A percentile compares a stretch with the other conserved stretches of the same genome.
Evolutionary conservation across 495 filamentous ascomycete species (phyloP).

Genomic region (Daldinia decipiens): DNA sequence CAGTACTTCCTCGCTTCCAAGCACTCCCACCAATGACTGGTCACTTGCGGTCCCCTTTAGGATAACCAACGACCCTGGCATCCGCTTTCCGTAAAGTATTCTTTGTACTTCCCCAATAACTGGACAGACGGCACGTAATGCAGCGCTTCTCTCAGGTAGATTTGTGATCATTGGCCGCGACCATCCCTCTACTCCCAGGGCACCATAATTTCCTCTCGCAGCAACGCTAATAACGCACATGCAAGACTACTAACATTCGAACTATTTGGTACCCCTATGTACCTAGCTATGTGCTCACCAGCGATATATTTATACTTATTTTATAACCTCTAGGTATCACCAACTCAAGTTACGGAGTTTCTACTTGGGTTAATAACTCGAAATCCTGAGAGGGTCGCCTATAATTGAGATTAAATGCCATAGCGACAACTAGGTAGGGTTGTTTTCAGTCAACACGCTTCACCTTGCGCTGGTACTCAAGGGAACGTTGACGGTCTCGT

Average conservation of each 20-base stretch:
- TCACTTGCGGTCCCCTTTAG: slow-evolving; percentile 39
- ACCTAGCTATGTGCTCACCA: background rate
- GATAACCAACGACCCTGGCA: slow-evolving; percentile 40
- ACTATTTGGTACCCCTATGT: background rate
- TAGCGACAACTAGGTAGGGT: slow-evolving; percentile 8
- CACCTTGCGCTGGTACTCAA: slow-evolving; percentile 8
- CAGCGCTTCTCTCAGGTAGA: slow-evolving; percentile 15
- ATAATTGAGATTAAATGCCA: slow-evolving; percentile 10
- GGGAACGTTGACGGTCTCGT: slow-evolving; percentile 7
- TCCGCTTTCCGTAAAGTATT: slow-evolving; percentile 40
- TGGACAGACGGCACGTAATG: slow-evolving; percentile 28
- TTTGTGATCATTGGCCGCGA: slow-evolving; percentile 9
- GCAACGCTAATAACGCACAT: slow-evolving; percentile 11
- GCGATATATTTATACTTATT: background rate
- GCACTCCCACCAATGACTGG: slow-evolving; percentile 40
- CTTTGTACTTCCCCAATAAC: slow-evolving; percentile 34
- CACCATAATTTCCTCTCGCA: slow-evolving; percentile 5
- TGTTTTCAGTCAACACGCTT: slow-evolving; percentile 1
- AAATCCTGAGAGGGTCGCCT: slow-evolving; percentile 7
- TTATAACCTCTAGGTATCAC: background rate
- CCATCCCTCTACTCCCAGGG: slow-evolving; percentile 1
- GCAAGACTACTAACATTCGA: slow-evolving; percentile 1
- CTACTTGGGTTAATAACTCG: slow-evolving; percentile 1
- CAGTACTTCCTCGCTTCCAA: slow-evolving; percentile 43
- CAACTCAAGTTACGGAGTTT: background rate